Percentiles rank a stretch among this genome's conserved stretches.
phyloP scores from a whole-genome alignment of 768 basidiomycete genomes.

The Pisolithus albus region DNA sequence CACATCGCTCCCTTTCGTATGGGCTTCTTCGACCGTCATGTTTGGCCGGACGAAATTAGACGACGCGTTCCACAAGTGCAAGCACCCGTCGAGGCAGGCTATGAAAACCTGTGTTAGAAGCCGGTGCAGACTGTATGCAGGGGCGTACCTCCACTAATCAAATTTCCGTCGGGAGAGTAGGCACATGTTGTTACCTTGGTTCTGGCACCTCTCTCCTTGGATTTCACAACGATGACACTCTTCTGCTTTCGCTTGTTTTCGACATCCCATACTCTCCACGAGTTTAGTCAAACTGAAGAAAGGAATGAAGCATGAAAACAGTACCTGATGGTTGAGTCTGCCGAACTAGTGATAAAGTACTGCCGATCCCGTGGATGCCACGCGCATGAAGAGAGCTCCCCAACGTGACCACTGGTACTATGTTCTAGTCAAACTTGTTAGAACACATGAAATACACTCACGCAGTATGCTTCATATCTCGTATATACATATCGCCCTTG shows the following conservation, averaged over 20 bases:
- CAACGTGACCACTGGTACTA: slow-evolving; percentile 77
- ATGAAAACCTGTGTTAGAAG: slow-evolving; percentile 7
- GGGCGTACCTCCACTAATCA: slow-evolving; percentile 78
- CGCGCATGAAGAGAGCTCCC: slow-evolving; percentile 79
- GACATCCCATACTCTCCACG: slow-evolving; percentile 83
- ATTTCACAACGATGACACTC: slow-evolving; percentile 92
- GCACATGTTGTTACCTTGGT: slow-evolving; percentile 85
- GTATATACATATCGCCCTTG: slow-evolving; percentile 97
- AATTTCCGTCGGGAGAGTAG: slow-evolving; percentile 84
- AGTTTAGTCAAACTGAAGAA: slow-evolving; percentile 1
- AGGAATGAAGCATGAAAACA: slow-evolving; percentile 10
- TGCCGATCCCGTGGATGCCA: slow-evolving; percentile 90
- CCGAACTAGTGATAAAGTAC: slow-evolving; percentile 87
- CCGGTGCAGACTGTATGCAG: slow-evolving; percentile 7
- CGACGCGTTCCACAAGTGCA: slow-evolving; percentile 89
- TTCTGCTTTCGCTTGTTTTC: slow-evolving; percentile 93
- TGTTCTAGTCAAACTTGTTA: slow-evolving; percentile 4
- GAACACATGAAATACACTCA: slow-evolving; percentile 35
- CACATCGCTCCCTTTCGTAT: slow-evolving; percentile 78
- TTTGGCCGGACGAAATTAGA: slow-evolving; percentile 93
- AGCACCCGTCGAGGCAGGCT: slow-evolving; percentile 88
- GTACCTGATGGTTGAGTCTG: slow-evolving; percentile 91
- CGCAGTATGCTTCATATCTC: slow-evolving; percentile 99
- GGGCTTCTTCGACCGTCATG: slow-evolving; percentile 80
- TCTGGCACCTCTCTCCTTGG: slow-evolving; percentile 88